phyloP scores from a whole-genome alignment of 352 stramenopile genomes.

The Phytophthora sp. region DNA sequence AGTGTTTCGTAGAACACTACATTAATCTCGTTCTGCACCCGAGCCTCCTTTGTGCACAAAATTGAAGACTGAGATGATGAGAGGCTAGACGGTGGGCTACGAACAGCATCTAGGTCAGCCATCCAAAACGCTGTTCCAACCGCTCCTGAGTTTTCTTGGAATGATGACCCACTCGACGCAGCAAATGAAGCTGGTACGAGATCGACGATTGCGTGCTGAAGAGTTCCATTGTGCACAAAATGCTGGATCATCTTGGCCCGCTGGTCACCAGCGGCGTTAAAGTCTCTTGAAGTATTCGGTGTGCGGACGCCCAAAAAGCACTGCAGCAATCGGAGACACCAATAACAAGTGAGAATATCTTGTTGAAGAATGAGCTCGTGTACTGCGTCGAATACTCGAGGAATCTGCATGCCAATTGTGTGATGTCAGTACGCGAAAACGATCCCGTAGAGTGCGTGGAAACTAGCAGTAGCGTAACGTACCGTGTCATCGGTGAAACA shows the following conservation, averaged over 20 bases:
- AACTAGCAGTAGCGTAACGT: not conserved
- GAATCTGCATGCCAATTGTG: constrained; percentile 33
- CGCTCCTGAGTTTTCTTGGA: constrained; percentile 15
- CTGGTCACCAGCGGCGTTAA: constrained; percentile 38
- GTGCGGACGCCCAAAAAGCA: constrained; percentile 53
- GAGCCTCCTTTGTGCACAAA: constrained; percentile 59
- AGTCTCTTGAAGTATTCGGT: constrained; percentile 29
- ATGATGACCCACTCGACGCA: constrained; percentile 29
- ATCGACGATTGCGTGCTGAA: constrained; percentile 58
- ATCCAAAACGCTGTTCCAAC: constrained; percentile 54
- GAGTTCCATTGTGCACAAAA: constrained; percentile 51
- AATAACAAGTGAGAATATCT: constrained; percentile 70
- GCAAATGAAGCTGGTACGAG: constrained; percentile 59
- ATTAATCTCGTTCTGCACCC: constrained; percentile 74
- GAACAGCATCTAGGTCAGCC: constrained; percentile 23
- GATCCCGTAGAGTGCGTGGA: no score
- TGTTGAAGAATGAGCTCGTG: constrained; percentile 64
- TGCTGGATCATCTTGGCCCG: constrained; percentile 64
- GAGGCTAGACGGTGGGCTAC: constrained; percentile 26
- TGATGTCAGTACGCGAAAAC: constrained; percentile 9
- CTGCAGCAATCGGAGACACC: constrained; percentile 70
- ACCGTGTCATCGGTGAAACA: constrained; percentile 51
- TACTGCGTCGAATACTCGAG: constrained; percentile 54
- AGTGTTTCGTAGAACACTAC: constrained; percentile 73
- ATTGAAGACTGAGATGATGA: constrained; percentile 41